These are phyloP conservation scores for Boechera retrofracta DNA, from an alignment of 345 rosid genomes.

Conservation along the genomic window DNA sequence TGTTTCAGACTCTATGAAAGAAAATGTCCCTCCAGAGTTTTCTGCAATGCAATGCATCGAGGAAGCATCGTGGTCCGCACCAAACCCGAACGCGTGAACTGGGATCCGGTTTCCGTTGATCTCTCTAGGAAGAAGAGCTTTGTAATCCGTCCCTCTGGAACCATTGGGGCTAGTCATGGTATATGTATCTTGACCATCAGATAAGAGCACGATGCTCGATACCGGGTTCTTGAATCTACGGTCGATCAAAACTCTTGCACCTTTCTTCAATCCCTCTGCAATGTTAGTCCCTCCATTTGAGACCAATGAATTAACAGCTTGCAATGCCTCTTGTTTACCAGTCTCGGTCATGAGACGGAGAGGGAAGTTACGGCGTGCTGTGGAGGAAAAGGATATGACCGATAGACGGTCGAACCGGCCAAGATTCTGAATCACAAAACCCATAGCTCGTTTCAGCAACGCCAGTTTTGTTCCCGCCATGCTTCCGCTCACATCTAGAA, in stretches of 20 bases:
- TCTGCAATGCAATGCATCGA: conserved; percentile 91
- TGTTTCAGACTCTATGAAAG: conserved; percentile 89
- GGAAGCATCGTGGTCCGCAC: conserved; percentile 89
- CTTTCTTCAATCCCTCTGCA: conserved; percentile 89
- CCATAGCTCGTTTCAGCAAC: conserved; percentile 96
- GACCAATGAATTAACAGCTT: conserved; percentile 78
- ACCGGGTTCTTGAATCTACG: conserved; percentile 85
- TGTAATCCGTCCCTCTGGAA: conserved; percentile 50
- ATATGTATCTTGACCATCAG: conserved; percentile 96
- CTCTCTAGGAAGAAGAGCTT: conserved; percentile 65
- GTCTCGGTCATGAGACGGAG: conserved; percentile 83
- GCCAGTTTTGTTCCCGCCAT: conserved; percentile 97
- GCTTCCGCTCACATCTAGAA: conserved; percentile 99
- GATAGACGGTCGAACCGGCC: conserved; percentile 92
- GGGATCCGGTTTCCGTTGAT: conserved; percentile 68
- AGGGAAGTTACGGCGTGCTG: conserved; percentile 83
- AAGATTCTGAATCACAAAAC: conserved; percentile 95
- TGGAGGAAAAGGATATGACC: conserved; percentile 89
- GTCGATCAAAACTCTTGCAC: conserved; percentile 78
- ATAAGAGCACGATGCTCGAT: conserved; percentile 80
- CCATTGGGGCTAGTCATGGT: conserved; percentile 58
- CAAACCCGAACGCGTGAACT: conserved; percentile 95
- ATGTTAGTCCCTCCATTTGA: conserved; percentile 97
- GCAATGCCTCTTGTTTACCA: conserved; percentile 81
- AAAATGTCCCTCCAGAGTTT: conserved; percentile 94